These are phyloP conservation scores for Pseudoturritis turrita DNA, from an alignment of 345 rosid genomes.

Conservation along the genomic window DNA sequence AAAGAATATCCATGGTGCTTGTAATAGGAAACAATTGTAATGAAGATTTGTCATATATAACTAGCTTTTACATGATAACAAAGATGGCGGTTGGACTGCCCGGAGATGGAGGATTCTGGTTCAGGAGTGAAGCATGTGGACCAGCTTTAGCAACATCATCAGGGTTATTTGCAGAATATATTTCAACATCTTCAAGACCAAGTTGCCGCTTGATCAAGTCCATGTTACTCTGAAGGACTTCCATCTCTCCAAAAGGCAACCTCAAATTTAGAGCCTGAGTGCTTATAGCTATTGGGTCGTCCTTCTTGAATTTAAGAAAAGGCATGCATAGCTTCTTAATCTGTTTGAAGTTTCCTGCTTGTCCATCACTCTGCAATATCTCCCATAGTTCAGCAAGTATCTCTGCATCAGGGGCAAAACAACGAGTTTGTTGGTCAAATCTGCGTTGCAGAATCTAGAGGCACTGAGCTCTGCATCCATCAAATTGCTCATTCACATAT, in stretches of 20 bases:
- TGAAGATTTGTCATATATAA: too few relatives aligned
- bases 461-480: slow-evolving; percentile 89
- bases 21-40: neutral
- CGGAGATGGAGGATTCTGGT: slow-evolving; percentile 76
- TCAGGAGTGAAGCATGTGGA: slow-evolving; percentile 42
- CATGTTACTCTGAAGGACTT: slow-evolving; percentile 65
- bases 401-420: slow-evolving; percentile 64
- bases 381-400: slow-evolving; percentile 57
- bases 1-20: neutral
- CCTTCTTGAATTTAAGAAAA: slow-evolving; percentile 84
- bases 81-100: slow-evolving; percentile 82
- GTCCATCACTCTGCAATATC: slow-evolving; percentile 57
- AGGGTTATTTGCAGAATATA: slow-evolving; percentile 47
- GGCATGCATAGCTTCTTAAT: slow-evolving; percentile 81
- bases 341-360: slow-evolving; percentile 55
- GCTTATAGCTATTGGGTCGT: slow-evolving; percentile 64
- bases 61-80: slow-evolving; percentile 42
- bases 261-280: slow-evolving; percentile 67
- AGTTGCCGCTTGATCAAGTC: slow-evolving; percentile 80
- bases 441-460: slow-evolving; percentile 62
- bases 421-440: slow-evolving; percentile 37
- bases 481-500: slow-evolving; percentile 74
- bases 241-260: slow-evolving; percentile 84
- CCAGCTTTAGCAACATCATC: slow-evolving; percentile 52
- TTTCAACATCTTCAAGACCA: slow-evolving; percentile 59